Conservation (phyloP, 495 filamentous ascomycete genomes). For the Podospora anserina region DNA sequence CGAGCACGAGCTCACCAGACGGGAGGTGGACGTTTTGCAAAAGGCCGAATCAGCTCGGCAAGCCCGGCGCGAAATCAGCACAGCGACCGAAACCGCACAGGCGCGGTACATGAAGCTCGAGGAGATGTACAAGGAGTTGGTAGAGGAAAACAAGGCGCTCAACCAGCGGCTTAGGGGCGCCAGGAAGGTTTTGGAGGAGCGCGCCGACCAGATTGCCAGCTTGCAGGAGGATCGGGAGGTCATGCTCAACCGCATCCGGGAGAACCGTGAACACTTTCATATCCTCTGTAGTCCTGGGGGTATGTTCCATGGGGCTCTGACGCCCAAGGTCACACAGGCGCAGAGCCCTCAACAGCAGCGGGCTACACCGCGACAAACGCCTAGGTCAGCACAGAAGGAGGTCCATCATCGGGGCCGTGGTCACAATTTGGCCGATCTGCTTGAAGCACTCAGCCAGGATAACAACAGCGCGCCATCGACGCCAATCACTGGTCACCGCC, state of each 20-base stretch:
- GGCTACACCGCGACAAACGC: constrained; percentile 48
- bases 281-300: constrained; percentile 58
- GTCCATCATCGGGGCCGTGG: constrained; percentile 38
- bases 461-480: constrained; percentile 66
- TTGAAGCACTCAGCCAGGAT: constrained; percentile 73
- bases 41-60: constrained; percentile 53
- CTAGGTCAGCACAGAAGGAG: constrained; percentile 40
- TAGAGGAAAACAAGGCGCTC: constrained; percentile 61
- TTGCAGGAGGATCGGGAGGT: constrained; percentile 69
- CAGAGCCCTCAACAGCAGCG: constrained; percentile 48
- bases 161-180: constrained; percentile 65
- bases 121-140: constrained; percentile 53
- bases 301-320: constrained; percentile 52
- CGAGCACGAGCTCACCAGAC: constrained; percentile 86
- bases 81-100: constrained; percentile 39
- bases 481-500: constrained; percentile 42
- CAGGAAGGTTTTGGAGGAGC: constrained; percentile 66
- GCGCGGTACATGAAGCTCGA: constrained; percentile 48
- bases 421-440: constrained; percentile 69
- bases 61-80: constrained; percentile 42
- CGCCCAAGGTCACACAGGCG: constrained; percentile 47
- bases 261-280: constrained; percentile 81
- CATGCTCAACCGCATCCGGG: constrained; percentile 75
- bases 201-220: constrained; percentile 63
- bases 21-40: constrained; percentile 85